Percentiles rank a stretch among this genome's conserved stretches.
Conservation (phyloP, 2,329 filamentous ascomycete species). For the Neonectria punicea region DNA sequence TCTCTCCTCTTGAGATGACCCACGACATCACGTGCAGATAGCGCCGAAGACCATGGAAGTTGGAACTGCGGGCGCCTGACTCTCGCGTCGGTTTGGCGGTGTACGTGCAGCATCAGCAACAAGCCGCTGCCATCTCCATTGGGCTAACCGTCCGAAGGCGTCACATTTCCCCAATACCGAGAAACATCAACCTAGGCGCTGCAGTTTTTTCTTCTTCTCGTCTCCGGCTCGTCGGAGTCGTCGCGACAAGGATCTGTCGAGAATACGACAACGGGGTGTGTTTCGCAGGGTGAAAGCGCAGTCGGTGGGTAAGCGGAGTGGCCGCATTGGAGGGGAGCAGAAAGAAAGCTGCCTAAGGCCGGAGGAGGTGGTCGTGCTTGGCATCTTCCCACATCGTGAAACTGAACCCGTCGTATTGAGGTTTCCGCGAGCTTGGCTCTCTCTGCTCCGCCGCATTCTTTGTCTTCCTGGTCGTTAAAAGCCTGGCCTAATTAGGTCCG, state of each 20-base stretch:
- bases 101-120: not conserved
- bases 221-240: not conserved
- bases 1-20: not conserved
- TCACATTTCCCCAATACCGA: not conserved
- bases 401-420: not conserved
- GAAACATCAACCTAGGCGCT: not conserved
- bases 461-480: not conserved
- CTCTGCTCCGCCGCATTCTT: not conserved
- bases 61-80: slow-evolving; percentile 15
- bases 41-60: slow-evolving; percentile 16
- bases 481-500: too few relatives aligned
- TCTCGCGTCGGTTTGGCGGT: slow-evolving; percentile 14
- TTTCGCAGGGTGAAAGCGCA: not conserved
- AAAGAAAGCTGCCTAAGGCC: too few relatives aligned
- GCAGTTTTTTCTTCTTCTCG: not conserved
- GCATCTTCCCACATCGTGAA: slow-evolving; percentile 7
- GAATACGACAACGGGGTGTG: not conserved
- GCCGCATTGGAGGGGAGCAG: not conserved
- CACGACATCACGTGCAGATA: not conserved
- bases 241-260: not conserved
- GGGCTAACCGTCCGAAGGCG: not conserved
- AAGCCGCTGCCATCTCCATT: not conserved
- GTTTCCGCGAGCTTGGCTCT: not conserved
- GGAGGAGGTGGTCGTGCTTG: too few relatives aligned
- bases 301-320: slow-evolving; percentile 1